phyloP scores from a whole-genome alignment of 2,329 filamentous ascomycete genomes.

The Corniculantispora saksenae region DNA sequence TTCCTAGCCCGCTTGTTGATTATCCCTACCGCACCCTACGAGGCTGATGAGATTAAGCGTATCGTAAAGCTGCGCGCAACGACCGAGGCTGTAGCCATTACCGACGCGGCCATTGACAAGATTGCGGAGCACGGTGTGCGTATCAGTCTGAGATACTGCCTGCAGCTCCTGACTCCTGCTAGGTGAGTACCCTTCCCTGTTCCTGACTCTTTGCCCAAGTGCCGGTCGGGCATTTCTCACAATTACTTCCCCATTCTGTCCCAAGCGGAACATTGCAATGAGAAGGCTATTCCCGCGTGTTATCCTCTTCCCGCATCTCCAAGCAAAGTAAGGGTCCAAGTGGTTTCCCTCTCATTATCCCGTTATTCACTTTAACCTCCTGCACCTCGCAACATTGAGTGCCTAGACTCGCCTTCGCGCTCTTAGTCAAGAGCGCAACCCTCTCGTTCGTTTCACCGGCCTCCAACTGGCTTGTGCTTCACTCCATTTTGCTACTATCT shows the following conservation, averaged over 20 bases:
- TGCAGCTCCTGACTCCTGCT: slow-evolving; percentile 87
- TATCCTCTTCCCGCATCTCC: not conserved
- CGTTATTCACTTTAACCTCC: not conserved
- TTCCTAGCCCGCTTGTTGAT: slow-evolving; percentile 93
- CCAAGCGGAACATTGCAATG: not conserved
- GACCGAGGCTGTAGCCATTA: slow-evolving; percentile 78
- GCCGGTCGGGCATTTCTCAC: not conserved
- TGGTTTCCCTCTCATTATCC: not conserved
- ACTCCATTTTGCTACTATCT: not conserved
- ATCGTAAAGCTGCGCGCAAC: slow-evolving; percentile 85
- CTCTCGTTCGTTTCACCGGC: not conserved
- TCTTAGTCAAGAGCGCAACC: not conserved
- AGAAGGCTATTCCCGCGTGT: not conserved
- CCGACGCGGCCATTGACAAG: slow-evolving; percentile 81
- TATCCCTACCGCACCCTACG: slow-evolving; percentile 90
- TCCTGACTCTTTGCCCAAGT: slow-evolving; percentile 5
- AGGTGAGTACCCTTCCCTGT: slow-evolving; percentile 50
- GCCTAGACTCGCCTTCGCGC: not conserved
- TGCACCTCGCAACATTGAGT: not conserved
- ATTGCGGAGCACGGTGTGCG: slow-evolving; percentile 83
- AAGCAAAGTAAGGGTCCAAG: not conserved
- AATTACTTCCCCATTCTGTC: slow-evolving; percentile 6
- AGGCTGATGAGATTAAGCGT: slow-evolving; percentile 83
- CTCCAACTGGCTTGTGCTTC: slow-evolving; percentile 17
- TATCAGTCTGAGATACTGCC: slow-evolving; percentile 87